Percentiles rank a stretch among this genome's conserved stretches.
Conservation (phyloP, 2,329 filamentous ascomycete species). For the Chaetomium strumarium region DNA sequence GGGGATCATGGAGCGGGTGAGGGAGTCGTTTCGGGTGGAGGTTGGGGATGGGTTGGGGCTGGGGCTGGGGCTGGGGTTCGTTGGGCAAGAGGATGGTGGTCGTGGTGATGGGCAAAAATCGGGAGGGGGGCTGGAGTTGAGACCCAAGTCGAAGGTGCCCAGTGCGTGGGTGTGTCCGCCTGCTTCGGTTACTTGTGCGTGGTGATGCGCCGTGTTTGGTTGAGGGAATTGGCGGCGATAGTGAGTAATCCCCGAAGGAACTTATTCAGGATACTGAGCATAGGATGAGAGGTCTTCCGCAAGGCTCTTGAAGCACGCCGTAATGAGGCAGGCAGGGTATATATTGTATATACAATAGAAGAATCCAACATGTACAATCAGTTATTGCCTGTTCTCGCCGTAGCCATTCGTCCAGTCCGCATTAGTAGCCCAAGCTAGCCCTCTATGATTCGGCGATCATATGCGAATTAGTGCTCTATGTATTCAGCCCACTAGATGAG, state of each 20-base stretch:
- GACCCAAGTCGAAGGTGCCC: slow-evolving; percentile 15
- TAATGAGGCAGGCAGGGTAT: neutral
- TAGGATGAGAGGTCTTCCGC: no score
- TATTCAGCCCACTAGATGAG: slow-evolving; percentile 7
- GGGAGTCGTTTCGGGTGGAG: slow-evolving; percentile 22
- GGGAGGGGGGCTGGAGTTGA: slow-evolving; percentile 8
- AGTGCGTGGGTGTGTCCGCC: neutral
- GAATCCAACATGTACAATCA: neutral
- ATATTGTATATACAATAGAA: neutral
- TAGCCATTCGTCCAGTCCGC: no score
- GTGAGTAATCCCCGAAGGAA: neutral
- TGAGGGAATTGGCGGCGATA: neutral
- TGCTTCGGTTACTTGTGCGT: neutral
- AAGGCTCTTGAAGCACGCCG: no score
- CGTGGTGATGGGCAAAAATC: neutral
- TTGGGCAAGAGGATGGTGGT: neutral
- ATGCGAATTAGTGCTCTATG: no score
- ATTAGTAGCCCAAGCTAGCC: no score
- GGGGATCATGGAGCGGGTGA: slow-evolving; percentile 23
- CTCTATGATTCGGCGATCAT: no score
- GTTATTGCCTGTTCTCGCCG: no score
- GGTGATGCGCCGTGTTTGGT: neutral
- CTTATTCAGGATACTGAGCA: no score
- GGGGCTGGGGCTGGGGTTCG: no score
- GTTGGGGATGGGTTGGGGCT: slow-evolving; percentile 8